Conservation (phyloP, 1,284 basidiomycete genomes). For the Sphagnurus paluster region DNA sequence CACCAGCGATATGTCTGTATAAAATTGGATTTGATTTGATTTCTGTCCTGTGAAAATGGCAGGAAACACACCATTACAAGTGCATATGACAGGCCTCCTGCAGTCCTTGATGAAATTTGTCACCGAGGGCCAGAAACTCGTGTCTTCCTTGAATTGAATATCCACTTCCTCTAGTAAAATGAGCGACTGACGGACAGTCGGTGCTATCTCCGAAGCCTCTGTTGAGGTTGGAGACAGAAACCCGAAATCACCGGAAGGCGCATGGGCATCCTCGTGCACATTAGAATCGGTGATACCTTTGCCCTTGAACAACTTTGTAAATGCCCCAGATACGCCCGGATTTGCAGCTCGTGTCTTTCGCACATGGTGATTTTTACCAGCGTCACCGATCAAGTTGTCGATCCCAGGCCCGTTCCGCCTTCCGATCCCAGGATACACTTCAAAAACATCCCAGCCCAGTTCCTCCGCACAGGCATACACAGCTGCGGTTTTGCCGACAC, state of each 20-base stretch:
- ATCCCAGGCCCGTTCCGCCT: constrained; percentile 81
- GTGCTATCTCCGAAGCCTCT: background rate
- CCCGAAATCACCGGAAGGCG: constrained; percentile 21
- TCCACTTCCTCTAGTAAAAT: constrained; percentile 98
- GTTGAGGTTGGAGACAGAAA: constrained; percentile 16
- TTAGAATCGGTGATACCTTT: constrained; percentile 3
- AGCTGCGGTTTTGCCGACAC: constrained; percentile 90
- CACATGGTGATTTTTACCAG: constrained; percentile 90
- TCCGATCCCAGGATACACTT: constrained; percentile 95
- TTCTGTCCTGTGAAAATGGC: constrained; percentile 18
- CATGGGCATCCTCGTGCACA: background rate
- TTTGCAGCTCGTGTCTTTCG: constrained; percentile 31
- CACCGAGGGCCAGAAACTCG: constrained; percentile 89
- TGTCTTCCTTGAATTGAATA: constrained; percentile 88
- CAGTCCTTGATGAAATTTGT: constrained; percentile 80
- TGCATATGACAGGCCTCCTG: constrained; percentile 84
- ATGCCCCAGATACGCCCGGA: constrained; percentile 12
- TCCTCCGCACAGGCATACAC: constrained; percentile 93
- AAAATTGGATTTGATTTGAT: constrained; percentile 10
- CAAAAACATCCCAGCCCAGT: constrained; percentile 95
- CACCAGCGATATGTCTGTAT: constrained; percentile 68
- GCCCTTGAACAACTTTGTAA: constrained; percentile 7
- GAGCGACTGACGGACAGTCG: constrained; percentile 73
- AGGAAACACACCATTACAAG: constrained; percentile 77
- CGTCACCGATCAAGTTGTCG: constrained; percentile 85